Conservation (phyloP, 1,284 basidiomycete species). For the Ganoderma sinense region DNA sequence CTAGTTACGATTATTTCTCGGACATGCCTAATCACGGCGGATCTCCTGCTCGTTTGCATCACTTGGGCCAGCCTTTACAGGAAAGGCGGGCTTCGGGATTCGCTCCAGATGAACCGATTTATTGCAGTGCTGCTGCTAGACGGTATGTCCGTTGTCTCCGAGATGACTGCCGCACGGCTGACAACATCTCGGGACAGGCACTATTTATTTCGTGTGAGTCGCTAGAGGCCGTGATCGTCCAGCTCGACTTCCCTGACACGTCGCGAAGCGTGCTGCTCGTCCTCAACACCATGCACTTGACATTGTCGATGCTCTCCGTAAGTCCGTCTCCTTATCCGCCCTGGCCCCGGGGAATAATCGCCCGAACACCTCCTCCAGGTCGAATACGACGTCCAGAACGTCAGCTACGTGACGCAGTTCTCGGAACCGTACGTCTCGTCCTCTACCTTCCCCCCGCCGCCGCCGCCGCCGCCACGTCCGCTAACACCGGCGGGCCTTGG, state of each 20-base stretch:
- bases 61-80: constrained; percentile 16
- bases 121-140: constrained; percentile 12
- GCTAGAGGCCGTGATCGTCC: background rate
- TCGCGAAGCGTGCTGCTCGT: constrained; percentile 1
- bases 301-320: constrained; percentile 11
- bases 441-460: background rate
- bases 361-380: background rate
- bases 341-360: background rate
- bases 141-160: background rate
- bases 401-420: constrained; percentile 14
- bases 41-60: constrained; percentile 11
- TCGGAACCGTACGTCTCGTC: constrained; percentile 14
- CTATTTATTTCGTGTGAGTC: constrained; percentile 4
- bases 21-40: constrained; percentile 13
- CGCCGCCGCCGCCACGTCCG: background rate
- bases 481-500: no score
- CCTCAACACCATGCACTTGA: constrained; percentile 11
- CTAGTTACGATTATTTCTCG: constrained; percentile 15
- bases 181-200: background rate
- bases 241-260: background rate
- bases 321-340: background rate
- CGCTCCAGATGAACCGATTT: constrained; percentile 12
- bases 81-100: background rate
- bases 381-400: constrained; percentile 9
- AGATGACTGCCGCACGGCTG: background rate